phyloP scores from a whole-genome alignment of 176 grass and related monocot genomes.

The Hsuehochloa calcarea region DNA sequence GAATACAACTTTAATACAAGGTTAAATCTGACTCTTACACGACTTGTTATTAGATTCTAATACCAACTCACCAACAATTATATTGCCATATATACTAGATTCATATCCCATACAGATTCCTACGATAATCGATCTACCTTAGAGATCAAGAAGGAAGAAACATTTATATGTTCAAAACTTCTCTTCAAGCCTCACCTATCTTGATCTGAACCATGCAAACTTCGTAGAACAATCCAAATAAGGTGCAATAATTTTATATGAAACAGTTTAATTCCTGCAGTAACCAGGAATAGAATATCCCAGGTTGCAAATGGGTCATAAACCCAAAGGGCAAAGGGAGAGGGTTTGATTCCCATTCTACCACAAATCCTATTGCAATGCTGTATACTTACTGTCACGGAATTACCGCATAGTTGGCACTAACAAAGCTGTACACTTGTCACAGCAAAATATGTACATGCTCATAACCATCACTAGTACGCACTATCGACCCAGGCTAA shows the following conservation, averaged over 20 bases:
- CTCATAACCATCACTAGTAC: not conserved
- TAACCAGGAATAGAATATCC: too few relatives aligned
- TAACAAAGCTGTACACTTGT: not conserved
- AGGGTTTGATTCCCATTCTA: not conserved
- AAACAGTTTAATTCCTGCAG: not conserved
- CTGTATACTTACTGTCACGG: not conserved
- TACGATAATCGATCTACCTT: not conserved
- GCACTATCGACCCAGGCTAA: not conserved
- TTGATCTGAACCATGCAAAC: not conserved
- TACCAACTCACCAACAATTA: not conserved
- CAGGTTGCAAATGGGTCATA: not conserved
- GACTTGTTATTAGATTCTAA: too few relatives aligned
- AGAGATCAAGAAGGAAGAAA: not conserved
- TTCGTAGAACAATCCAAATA: not conserved
- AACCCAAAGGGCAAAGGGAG: not conserved
- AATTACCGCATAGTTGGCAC: not conserved
- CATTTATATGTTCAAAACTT: not conserved
- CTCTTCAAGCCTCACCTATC: not conserved
- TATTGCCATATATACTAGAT: not conserved
- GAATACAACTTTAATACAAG: too few relatives aligned
- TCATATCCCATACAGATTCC: not conserved
- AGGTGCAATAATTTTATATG: not conserved
- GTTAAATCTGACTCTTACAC: too few relatives aligned
- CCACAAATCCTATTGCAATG: not conserved
- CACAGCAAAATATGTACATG: not conserved